Evolutionary conservation across 495 filamentous ascomycete species (phyloP), one percentile per base, ranked within the genome.

Genomic region (Trichoderma virens): DNA sequence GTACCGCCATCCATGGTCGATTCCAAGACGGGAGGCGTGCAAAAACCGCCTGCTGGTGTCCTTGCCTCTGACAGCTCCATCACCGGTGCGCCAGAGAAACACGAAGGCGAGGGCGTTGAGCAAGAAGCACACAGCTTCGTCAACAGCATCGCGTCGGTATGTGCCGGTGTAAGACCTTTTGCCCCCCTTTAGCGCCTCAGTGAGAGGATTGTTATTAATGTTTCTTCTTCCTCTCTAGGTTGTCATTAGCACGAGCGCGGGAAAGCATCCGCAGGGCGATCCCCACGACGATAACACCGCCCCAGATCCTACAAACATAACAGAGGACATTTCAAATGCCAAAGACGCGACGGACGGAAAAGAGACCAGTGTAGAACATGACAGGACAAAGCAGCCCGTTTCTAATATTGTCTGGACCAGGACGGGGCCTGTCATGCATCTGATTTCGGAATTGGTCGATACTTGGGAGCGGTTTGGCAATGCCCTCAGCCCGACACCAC

Each of bases 31-130:
- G 89, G 88, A 18, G 85, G 82, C 14, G 77, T 89, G 0, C 84
- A 91, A 67, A 89, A 87, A 69, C 87, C 90, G 1, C 80, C 80
- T 47, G 82, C 85, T 6, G 90, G 86, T 0, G 84, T 90, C 1
- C 77, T 91, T 3, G 90, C 90, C 14, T 91, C 87, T 38, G 83
- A 89, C 28, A 90, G 92, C 63, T 92, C 86, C 65, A 78, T 88
- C 5, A 95, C 91, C 0, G 92, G 91, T 20, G 91, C 88, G 0
- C 88, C 90, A 0, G 90, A 96, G 74, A 89, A 87, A 63, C 86
- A 92, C 71, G 88, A 92, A 68, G 92, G 92, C 20, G 92, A 95
- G 71, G 90, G 91, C 0, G 90, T 91, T 5, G 92, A 97, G 70
- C 84, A 88, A 65, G 92, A 96, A 72, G 92, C 92, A 2, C 86